A percentile compares a stretch with the other conserved stretches of the same genome.
phyloP scores from a whole-genome alignment of 495 filamentous ascomycete species.

The Apodospora peruviana region DNA sequence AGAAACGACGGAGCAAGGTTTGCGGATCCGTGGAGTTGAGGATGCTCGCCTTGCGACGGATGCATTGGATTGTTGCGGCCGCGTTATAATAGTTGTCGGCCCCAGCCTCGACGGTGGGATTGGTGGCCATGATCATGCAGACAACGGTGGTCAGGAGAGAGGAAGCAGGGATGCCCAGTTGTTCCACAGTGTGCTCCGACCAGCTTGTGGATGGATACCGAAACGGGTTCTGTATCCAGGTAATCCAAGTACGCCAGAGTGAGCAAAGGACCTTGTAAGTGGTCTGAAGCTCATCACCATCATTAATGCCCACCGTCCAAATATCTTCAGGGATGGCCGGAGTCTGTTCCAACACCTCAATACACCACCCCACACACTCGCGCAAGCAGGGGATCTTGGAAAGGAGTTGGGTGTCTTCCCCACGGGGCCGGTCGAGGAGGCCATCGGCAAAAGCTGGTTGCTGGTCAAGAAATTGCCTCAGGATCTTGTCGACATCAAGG shows the following conservation, averaged over 20 bases:
- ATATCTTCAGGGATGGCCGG: background rate
- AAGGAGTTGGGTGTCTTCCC: background rate
- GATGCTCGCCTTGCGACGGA: background rate
- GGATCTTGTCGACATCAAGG: background rate
- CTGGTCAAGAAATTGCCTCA: conserved; percentile 7
- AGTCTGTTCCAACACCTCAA: background rate
- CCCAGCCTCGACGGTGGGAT: background rate
- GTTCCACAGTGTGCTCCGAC: background rate
- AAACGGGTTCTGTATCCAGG: background rate
- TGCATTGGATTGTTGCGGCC: background rate
- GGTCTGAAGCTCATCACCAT: background rate
- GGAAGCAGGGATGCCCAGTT: conserved; percentile 14
- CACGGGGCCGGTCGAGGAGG: no score
- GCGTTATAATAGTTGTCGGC: background rate
- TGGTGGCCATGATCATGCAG: conserved; percentile 14
- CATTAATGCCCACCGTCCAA: background rate
- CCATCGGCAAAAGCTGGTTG: conserved; percentile 5
- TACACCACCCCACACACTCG: conserved; percentile 11
- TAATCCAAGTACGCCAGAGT: conserved; percentile 9
- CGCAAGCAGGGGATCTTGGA: background rate
- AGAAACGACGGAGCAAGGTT: background rate
- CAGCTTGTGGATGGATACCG: background rate
- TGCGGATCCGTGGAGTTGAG: background rate
- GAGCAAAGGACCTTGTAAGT: conserved; percentile 11
- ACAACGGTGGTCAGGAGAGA: conserved; percentile 14